Evolutionary conservation across 805 yeast species (phyloP).

Genomic region (Jamesozyma hellenica): DNA sequence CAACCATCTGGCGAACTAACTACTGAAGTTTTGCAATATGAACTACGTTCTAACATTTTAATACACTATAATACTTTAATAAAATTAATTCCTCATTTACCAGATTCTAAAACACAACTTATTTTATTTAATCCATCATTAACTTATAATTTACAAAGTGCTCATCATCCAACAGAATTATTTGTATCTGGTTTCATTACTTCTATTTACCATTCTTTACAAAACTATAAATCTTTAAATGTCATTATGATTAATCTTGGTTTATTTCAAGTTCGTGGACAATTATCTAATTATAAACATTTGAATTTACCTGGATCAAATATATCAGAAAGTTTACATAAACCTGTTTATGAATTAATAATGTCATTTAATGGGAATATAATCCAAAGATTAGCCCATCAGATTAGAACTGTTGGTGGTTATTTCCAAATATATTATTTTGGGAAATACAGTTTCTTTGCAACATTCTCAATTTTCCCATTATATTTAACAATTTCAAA

Average conservation of each 20-base stretch:
- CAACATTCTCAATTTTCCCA: conserved; percentile 5
- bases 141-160: conserved; percentile 15
- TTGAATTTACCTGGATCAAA: conserved; percentile 18
- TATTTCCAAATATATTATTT: conserved; percentile 9
- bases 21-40: conserved; percentile 13
- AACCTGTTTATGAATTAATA: conserved; percentile 22
- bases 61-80: conserved; percentile 15
- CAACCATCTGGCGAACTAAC: conserved; percentile 23
- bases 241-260: conserved; percentile 22
- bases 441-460: conserved; percentile 16
- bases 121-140: conserved; percentile 25
- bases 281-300: conserved; percentile 27
- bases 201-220: conserved; percentile 14
- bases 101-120: conserved; percentile 12
- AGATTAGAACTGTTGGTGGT: conserved; percentile 12
- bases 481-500: not conserved
- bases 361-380: conserved; percentile 16
- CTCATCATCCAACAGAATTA: conserved; percentile 23
- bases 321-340: conserved; percentile 15
- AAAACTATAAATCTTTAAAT: conserved; percentile 6
- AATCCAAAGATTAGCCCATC: conserved; percentile 8
- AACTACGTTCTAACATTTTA: conserved; percentile 19
- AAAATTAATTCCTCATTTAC: conserved; percentile 17
- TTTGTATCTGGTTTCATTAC: conserved; percentile 21
- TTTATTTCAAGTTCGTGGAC: conserved; percentile 23